Evolutionary conservation across 23 red algal species (phyloP).

Genomic region (Pyropia yezoensis): DNA sequence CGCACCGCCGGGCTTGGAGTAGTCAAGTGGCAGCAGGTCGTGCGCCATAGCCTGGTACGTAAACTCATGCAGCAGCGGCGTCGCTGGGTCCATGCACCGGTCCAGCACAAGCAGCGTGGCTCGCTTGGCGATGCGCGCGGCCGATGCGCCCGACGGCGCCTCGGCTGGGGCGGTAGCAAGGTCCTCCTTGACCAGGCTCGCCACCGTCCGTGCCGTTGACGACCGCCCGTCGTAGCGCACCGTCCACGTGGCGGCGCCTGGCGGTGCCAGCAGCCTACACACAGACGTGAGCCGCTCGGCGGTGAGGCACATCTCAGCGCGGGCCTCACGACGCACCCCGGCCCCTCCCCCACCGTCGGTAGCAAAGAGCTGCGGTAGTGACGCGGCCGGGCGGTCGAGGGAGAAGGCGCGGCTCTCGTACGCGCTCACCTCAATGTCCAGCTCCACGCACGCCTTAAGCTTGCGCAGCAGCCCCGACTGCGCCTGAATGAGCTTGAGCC

Average conservation of each 20-base stretch:
- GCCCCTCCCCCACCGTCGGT: background rate
- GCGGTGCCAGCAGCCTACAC: constrained; percentile 21
- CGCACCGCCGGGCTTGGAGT: constrained; percentile 59
- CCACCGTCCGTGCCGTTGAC: constrained; percentile 24
- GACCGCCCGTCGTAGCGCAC: constrained; percentile 42
- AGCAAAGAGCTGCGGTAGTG: constrained; percentile 33
- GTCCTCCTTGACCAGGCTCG: constrained; percentile 43
- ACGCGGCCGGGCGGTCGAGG: constrained; percentile 54
- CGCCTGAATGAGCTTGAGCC: constrained; percentile 50
- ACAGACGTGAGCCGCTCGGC: constrained; percentile 27
- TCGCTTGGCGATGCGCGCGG: background rate
- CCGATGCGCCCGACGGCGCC: constrained; percentile 2
- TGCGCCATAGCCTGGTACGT: constrained; percentile 93
- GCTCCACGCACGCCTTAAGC: constrained; percentile 68
- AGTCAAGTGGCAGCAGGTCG: constrained; percentile 62
- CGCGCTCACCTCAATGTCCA: constrained; percentile 72
- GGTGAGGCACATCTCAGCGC: constrained; percentile 31
- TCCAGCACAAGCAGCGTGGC: constrained; percentile 73
- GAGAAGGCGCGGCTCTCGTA: constrained; percentile 65
- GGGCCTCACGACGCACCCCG: constrained; percentile 5
- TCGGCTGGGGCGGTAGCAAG: constrained; percentile 17
- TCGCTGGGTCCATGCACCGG: constrained; percentile 55
- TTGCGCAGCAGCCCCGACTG: constrained; percentile 33
- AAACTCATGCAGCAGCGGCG: constrained; percentile 84
- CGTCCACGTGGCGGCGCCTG: constrained; percentile 26